A percentile compares a stretch with the other conserved stretches of the same genome.
phyloP scores from a whole-genome alignment of 2,329 filamentous ascomycete genomes.

The Purpureocillium lavendulum region DNA sequence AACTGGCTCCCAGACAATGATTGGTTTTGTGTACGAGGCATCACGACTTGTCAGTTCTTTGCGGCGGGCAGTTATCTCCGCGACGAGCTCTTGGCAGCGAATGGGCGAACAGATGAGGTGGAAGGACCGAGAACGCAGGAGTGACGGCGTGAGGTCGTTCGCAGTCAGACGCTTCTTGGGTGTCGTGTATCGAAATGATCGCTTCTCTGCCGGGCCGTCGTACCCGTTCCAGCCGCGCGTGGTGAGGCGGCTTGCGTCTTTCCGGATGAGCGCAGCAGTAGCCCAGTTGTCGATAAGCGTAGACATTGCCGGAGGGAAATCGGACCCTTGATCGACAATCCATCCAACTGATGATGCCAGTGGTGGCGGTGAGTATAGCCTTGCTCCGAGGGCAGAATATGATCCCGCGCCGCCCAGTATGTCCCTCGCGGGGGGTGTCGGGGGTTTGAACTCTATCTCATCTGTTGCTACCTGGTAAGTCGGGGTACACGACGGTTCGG shows the following conservation, averaged over 20 bases:
- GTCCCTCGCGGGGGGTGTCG: constrained; percentile 59
- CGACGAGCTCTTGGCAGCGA: constrained; percentile 68
- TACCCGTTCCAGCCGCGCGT: constrained; percentile 94
- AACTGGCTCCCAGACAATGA: constrained; percentile 93
- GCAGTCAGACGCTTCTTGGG: constrained; percentile 76
- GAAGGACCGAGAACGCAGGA: constrained; percentile 69
- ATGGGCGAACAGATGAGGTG: constrained; percentile 79
- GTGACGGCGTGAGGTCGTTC: constrained; percentile 54
- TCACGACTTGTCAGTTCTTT: constrained; percentile 25
- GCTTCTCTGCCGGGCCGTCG: constrained; percentile 56
- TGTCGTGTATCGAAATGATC: constrained; percentile 79
- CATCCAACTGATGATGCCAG: constrained; percentile 67
- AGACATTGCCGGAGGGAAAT: constrained; percentile 66
- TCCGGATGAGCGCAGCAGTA: constrained; percentile 63
- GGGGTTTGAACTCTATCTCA: constrained; percentile 78
- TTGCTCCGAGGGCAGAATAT: constrained; percentile 80
- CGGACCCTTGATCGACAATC: constrained; percentile 83
- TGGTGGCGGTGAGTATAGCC: constrained; percentile 69
- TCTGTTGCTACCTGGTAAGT: constrained; percentile 53
- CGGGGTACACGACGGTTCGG: too few relatives aligned
- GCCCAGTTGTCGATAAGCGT: constrained; percentile 63
- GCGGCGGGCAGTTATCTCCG: constrained; percentile 56
- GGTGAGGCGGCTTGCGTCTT: constrained; percentile 60
- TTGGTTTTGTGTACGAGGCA: constrained; percentile 43
- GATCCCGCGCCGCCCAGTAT: constrained; percentile 85